Conservation (phyloP, 805 yeast genomes). For the Schwanniomyces occidentalis region DNA sequence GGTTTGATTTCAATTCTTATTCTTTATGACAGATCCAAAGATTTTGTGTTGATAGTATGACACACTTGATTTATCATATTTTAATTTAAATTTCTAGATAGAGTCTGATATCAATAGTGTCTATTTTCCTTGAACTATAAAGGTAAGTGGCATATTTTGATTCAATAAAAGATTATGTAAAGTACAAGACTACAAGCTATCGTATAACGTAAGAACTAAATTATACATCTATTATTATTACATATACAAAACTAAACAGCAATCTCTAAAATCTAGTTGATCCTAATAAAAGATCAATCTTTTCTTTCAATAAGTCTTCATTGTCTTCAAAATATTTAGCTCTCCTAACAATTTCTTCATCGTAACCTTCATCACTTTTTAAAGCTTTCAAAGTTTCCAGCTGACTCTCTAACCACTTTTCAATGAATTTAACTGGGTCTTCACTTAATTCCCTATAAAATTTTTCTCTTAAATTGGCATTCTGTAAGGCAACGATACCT, state of each 20-base stretch:
- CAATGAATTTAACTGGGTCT: slow-evolving; percentile 75
- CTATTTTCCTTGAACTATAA: too few species aligned
- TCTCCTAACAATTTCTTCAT: slow-evolving; percentile 85
- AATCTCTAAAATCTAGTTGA: slow-evolving; percentile 43
- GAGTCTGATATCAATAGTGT: too few species aligned
- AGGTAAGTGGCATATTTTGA: too few species aligned
- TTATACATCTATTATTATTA: slow-evolving; percentile 1
- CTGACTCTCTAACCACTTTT: slow-evolving; percentile 76
- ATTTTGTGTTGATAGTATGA: too few species aligned
- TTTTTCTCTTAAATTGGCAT: slow-evolving; percentile 64
- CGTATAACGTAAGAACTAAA: too few species aligned
- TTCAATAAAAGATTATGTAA: too few species aligned
- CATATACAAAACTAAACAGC: background rate
- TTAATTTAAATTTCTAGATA: too few species aligned
- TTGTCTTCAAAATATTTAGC: slow-evolving; percentile 79
- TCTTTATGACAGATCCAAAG: too few species aligned
- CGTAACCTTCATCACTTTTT: slow-evolving; percentile 85
- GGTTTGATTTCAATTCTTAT: too few species aligned
- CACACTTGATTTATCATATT: too few species aligned
- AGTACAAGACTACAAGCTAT: too few species aligned
- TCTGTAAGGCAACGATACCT: slow-evolving; percentile 54
- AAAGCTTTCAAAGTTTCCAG: slow-evolving; percentile 81
- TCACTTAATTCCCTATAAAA: slow-evolving; percentile 74
- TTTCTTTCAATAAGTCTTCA: slow-evolving; percentile 63
- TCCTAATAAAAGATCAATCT: slow-evolving; percentile 72